Base-by-base conservation (phyloP, 768 basidiomycete species). In the Lactarius deliciosus region DNA sequence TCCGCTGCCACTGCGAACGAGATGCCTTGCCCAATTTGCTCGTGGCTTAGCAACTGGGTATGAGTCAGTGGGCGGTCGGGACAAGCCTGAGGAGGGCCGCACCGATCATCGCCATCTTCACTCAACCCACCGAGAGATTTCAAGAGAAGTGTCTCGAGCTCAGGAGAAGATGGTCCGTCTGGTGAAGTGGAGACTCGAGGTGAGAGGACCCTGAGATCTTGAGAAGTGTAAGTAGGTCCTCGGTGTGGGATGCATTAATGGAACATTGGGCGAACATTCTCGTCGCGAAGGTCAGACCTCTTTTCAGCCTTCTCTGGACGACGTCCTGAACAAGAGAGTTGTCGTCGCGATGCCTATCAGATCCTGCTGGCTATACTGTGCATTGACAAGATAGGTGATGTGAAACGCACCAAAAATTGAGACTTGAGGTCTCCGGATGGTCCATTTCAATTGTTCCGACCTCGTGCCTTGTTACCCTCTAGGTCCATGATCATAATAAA, bases 401-500 rank as follows among this genome's bases (percentile, higher is more conserved):
- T 16, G 38, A 40, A 40, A 40, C 15, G 38, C 38, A 92, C 94
- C 72, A 87, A 76, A 55, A 96, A 86, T 70, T 90, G 85, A 40
- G 74, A 72, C 70, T 85, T 86, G 25, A 98, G 75, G 22, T 79
- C 81, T 9, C 73, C 76, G 60, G 98, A 75, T 0, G 96, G 96
- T n/a, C 28, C 76, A 76, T 70, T 87, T 86, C 64, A 98, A 74
- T 65, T 83, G 79, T 65, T 83, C 81, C 71, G 96, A 75, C 69
- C 93, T 81, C 45, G 81, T 80, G 3, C 91, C 90, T 77, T 97
- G 96, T 38, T 38, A 13, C 55, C 90, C 94, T 70, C 88, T 69
- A 98, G 76, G 72, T 98, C 95, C 3, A 95, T 95, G 72, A 98
- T 96, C 3, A 95, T 95, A 72, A 98, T 96, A 75, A 98, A 98